These are phyloP conservation scores for Colletotrichum chlorophyti DNA, from an alignment of 2,329 filamentous ascomycete species.

Conservation along the genomic window DNA sequence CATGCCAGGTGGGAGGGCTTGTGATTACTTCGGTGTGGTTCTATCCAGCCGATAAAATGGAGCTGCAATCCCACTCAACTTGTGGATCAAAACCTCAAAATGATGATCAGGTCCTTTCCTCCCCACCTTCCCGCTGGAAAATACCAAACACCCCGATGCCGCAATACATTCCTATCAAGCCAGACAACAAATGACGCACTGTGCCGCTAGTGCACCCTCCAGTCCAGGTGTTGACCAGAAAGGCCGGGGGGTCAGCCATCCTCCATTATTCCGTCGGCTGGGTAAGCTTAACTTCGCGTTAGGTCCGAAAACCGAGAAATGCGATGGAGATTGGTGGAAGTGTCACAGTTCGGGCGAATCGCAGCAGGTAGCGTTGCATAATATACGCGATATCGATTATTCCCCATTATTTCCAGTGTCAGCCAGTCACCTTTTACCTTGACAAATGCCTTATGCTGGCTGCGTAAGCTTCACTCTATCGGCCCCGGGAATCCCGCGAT, in stretches of 20 bases:
- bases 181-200: conserved; percentile 5
- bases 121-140: background rate
- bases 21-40: conserved; percentile 7
- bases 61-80: no score
- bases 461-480: conserved; percentile 25
- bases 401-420: conserved; percentile 9
- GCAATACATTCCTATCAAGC: no score
- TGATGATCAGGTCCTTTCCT: conserved; percentile 10
- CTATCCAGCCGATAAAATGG: background rate
- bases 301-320: background rate
- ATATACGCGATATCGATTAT: background rate
- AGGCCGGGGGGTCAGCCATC: background rate
- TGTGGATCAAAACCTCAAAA: no score
- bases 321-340: background rate
- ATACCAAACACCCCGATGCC: background rate
- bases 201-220: no score
- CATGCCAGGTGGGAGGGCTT: background rate
- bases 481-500: conserved; percentile 26
- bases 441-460: conserved; percentile 19
- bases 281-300: conserved; percentile 20
- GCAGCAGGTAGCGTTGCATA: background rate
- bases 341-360: conserved; percentile 7
- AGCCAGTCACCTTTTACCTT: background rate
- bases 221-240: no score
- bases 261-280: background rate